A percentile compares a stretch with the other conserved stretches of the same genome.
Conservation (phyloP, 768 basidiomycete genomes). For the Tricholoma saponaceum region DNA sequence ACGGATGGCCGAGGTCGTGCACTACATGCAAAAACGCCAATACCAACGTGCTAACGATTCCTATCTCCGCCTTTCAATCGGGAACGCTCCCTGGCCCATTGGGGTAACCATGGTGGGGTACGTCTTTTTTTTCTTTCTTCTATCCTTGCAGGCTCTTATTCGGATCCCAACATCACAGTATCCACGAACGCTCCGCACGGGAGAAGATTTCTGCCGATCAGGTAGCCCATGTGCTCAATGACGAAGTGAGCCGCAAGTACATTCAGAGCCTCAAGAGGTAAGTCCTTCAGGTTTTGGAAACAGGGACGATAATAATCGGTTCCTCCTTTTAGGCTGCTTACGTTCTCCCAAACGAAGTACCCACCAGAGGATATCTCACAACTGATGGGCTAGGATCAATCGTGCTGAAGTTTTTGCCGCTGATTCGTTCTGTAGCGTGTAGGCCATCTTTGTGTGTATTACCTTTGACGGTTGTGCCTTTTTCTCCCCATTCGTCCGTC, state of each 20-base stretch:
- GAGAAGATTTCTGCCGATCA: constrained; percentile 98
- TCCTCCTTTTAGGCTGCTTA: constrained; percentile 61
- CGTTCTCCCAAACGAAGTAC: constrained; percentile 95
- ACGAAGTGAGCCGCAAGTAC: constrained; percentile 98
- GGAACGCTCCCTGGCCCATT: constrained; percentile 99
- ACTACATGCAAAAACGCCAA: constrained; percentile 93
- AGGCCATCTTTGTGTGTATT: too few species aligned
- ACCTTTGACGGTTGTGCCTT: too few species aligned
- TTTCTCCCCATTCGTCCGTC: too few species aligned
- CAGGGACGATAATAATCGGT: neutral
- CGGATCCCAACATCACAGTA: constrained; percentile 40
- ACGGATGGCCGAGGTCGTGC: constrained; percentile 89
- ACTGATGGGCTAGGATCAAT: constrained; percentile 67
- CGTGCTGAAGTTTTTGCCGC: too few species aligned
- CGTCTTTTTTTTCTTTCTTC: constrained; percentile 20
- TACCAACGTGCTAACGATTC: constrained; percentile 97
- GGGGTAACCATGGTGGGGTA: constrained; percentile 99
- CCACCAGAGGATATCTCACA: constrained; percentile 91
- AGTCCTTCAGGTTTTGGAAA: constrained; percentile 9
- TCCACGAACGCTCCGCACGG: constrained; percentile 95
- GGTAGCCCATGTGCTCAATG: constrained; percentile 97
- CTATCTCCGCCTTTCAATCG: constrained; percentile 94
- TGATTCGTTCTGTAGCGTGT: neutral
- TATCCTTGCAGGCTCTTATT: neutral
- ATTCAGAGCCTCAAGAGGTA: constrained; percentile 96